Conservation (phyloP, 352 stramenopile genomes). For the Globisporangium paddicum region DNA sequence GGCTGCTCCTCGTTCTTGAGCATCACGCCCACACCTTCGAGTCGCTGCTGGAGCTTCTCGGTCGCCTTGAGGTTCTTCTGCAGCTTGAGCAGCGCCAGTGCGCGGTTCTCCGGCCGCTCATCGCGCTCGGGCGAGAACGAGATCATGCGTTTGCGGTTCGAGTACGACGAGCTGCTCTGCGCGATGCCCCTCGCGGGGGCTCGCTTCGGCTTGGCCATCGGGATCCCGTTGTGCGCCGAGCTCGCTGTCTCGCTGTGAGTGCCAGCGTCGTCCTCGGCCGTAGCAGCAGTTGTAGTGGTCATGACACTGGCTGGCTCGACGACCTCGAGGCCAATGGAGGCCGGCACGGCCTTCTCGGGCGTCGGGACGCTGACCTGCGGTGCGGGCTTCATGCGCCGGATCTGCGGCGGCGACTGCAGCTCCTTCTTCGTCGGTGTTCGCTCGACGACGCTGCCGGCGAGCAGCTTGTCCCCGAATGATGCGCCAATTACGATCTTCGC, state of each 20-base stretch:
- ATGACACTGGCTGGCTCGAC: not conserved
- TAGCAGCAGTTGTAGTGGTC: not conserved
- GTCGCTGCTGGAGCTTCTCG: slow-evolving; percentile 57
- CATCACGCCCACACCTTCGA: slow-evolving; percentile 32
- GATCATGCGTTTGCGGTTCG: slow-evolving; percentile 74
- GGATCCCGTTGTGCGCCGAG: not conserved
- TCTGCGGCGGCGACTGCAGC: slow-evolving; percentile 16
- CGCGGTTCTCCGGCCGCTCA: slow-evolving; percentile 47
- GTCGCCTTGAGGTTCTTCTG: slow-evolving; percentile 70
- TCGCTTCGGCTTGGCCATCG: slow-evolving; percentile 8
- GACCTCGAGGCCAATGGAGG: slow-evolving; percentile 7
- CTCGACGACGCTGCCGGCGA: slow-evolving; percentile 21
- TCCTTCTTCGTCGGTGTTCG: slow-evolving; percentile 44
- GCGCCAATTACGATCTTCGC: slow-evolving; percentile 18
- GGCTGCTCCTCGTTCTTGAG: slow-evolving; percentile 8
- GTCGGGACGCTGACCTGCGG: slow-evolving; percentile 22
- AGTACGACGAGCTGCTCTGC: slow-evolving; percentile 64
- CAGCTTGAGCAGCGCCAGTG: slow-evolving; percentile 46
- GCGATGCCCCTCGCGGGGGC: slow-evolving; percentile 46
- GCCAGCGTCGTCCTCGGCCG: not conserved
- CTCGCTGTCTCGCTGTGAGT: not conserved
- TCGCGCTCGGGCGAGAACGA: slow-evolving; percentile 70
- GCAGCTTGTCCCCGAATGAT: slow-evolving; percentile 21
- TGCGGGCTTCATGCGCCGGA: slow-evolving; percentile 10
- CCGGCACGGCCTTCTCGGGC: slow-evolving; percentile 21